phyloP scores from a whole-genome alignment of 495 filamentous ascomycete species.

The Penicillium diatomitis region DNA sequence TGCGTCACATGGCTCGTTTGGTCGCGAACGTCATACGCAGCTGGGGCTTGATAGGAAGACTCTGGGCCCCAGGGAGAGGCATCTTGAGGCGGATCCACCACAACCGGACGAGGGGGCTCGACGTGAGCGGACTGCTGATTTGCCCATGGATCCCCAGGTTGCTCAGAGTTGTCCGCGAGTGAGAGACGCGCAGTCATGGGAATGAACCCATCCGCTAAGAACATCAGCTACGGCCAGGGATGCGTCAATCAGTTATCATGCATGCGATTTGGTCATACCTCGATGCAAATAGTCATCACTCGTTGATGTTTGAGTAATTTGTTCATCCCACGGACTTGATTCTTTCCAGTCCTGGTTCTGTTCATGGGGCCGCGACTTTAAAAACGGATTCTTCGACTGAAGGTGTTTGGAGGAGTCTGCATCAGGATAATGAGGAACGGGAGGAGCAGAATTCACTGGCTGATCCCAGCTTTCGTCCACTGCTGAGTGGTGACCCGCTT shows the following conservation, averaged over 20 bases:
- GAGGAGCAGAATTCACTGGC: not conserved
- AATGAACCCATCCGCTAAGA: conserved; percentile 34
- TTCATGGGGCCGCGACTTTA: conserved; percentile 20
- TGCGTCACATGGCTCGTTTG: no score
- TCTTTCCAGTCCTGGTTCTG: conserved; percentile 17
- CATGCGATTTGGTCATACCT: conserved; percentile 13
- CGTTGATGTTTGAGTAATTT: conserved; percentile 15
- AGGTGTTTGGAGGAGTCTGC: conserved; percentile 27
- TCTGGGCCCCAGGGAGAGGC: conserved; percentile 16
- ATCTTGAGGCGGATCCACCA: not conserved
- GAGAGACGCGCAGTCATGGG: conserved; percentile 40
- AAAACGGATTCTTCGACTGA: conserved; percentile 38
- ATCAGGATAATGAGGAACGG: conserved; percentile 2
- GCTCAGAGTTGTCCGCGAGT: conserved; percentile 23
- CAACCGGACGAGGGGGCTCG: not conserved
- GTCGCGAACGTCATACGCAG: no score
- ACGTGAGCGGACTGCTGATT: not conserved
- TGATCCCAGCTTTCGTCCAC: conserved; percentile 19
- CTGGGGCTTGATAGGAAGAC: conserved; percentile 7
- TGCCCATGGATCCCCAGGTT: conserved; percentile 12
- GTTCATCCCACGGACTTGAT: conserved; percentile 13
- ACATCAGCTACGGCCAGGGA: no score
- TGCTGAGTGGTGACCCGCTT: conserved; percentile 17
- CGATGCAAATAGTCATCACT: conserved; percentile 25
- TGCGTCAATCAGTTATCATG: no score